Percentiles rank a stretch among this genome's conserved stretches.
Evolutionary conservation across 352 stramenopile species (phyloP).

Genomic region (Globisporangium camurandrum): DNA sequence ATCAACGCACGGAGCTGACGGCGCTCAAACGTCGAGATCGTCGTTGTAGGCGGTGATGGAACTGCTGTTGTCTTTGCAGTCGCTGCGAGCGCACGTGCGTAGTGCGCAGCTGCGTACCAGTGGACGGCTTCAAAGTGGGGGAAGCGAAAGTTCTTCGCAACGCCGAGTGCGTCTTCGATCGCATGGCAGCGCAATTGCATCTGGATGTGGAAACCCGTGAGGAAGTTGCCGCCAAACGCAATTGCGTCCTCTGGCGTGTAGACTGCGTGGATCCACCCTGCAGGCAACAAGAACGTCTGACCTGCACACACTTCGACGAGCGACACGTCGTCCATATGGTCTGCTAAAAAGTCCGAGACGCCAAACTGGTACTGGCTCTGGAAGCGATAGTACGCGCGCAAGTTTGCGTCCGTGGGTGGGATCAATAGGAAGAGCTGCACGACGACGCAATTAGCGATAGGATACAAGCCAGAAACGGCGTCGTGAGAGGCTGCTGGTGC

Average conservation of each 20-base stretch:
- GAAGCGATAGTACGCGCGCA: slow-evolving; percentile 22
- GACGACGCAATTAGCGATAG: neutral
- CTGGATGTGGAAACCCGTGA: slow-evolving; percentile 28
- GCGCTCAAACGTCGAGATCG: slow-evolving; percentile 20
- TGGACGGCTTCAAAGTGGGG: slow-evolving; percentile 24
- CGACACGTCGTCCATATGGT: slow-evolving; percentile 21
- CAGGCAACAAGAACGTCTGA: slow-evolving; percentile 34
- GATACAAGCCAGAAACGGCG: neutral
- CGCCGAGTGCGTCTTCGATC: slow-evolving; percentile 20
- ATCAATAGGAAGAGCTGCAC: slow-evolving; percentile 32
- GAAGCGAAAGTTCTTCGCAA: slow-evolving; percentile 24
- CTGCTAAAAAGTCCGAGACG: slow-evolving; percentile 16
- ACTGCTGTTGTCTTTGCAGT: neutral
- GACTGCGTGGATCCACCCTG: slow-evolving; percentile 38
- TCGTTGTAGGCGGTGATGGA: slow-evolving; percentile 1
- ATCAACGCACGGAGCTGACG: slow-evolving; percentile 14
- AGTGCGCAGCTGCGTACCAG: slow-evolving; percentile 30
- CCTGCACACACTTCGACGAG: slow-evolving; percentile 23
- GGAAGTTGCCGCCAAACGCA: slow-evolving; percentile 34
- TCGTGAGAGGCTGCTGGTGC: neutral
- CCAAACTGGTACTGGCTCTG: slow-evolving; percentile 17
- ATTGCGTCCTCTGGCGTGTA: slow-evolving; percentile 37
- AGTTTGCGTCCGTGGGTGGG: slow-evolving; percentile 26
- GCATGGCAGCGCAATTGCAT: slow-evolving; percentile 25
- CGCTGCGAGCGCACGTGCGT: slow-evolving; percentile 16